Base-by-base conservation (phyloP, 129 eudicot species). In the Lactuca saligna region DNA sequence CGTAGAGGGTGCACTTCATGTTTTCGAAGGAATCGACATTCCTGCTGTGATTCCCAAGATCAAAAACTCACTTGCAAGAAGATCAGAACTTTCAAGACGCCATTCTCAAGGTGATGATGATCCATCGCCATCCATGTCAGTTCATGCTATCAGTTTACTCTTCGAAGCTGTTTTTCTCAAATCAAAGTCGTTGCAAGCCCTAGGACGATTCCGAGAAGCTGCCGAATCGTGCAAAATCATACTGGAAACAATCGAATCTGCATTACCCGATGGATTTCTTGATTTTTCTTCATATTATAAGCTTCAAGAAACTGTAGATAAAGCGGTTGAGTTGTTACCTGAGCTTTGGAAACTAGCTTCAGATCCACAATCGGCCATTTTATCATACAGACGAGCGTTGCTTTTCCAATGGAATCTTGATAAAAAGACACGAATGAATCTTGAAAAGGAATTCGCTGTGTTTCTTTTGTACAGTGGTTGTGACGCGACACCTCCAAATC, bases 341-440 rank as follows among this genome's bases (percentile, higher is more conserved):
- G 95, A 84, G 70, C 75, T 88, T 4, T 86, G 88, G 82, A 82
- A 86, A 70, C 83, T 82, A 53, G 87, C 89, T 48, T 75, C 75
- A 66, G 75, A 75, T 61, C 95, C 91, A 41, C 88, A 81, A 50
- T 83, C 83, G 49, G 78, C 87, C 32, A 86, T 89, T 31, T 72
- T 78, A 61, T 77, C 98, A 11, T 92, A 88, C 51, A 78, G 98
- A 57, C 74, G 80, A 12, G 98, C 95, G 12, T 79, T 92, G 31
- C 96, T 92, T 42, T 88, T 84, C 68, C 80, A 76, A 6, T 92
- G 98, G 98, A 82, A 88, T 72, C 91, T 92, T 37, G 91, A 92
- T 71, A 39, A 65, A 3, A 86, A 69, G 58, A 82, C 96, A 32
- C 70, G 80, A 69, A 81, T 77, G 66, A 84, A 78, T 57, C 70